Conservation (phyloP, 441 rosid genomes). For the Daphne laureola region DNA sequence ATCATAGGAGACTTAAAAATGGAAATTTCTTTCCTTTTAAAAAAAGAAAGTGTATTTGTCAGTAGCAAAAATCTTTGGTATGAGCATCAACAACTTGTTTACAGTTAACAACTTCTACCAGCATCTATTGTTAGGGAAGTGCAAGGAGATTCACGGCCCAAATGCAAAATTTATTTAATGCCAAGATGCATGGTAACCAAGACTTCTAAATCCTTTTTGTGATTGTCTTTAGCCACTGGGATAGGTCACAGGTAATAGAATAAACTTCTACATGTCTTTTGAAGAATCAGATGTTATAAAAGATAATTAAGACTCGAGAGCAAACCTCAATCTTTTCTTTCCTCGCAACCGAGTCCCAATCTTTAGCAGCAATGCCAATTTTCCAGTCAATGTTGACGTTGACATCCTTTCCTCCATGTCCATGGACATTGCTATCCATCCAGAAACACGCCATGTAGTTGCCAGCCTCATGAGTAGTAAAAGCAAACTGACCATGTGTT, state of each 20-base stretch:
- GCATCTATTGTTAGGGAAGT: too few species aligned
- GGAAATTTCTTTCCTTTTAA: too few species aligned
- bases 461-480: conserved; percentile 79
- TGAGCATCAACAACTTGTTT: too few species aligned
- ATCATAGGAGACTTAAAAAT: too few species aligned
- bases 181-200: too few species aligned
- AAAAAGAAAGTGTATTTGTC: too few species aligned
- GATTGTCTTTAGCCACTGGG: too few species aligned
- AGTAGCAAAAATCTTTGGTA: too few species aligned
- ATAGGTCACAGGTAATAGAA: too few species aligned
- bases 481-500: conserved; percentile 82
- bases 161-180: too few species aligned
- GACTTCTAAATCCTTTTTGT: background rate
- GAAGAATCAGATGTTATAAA: background rate
- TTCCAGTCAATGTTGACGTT: conserved; percentile 84
- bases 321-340: conserved; percentile 90
- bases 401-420: conserved; percentile 31
- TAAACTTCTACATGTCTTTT: background rate
- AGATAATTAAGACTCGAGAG: background rate
- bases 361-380: conserved; percentile 87
- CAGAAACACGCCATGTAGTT: conserved; percentile 74
- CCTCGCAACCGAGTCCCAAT: conserved; percentile 93
- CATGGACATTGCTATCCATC: conserved; percentile 30
- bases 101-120: too few species aligned
- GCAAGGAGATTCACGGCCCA: too few species aligned